Base-by-base conservation (phyloP, 768 basidiomycete genomes). In the Lactarius sp. region DNA sequence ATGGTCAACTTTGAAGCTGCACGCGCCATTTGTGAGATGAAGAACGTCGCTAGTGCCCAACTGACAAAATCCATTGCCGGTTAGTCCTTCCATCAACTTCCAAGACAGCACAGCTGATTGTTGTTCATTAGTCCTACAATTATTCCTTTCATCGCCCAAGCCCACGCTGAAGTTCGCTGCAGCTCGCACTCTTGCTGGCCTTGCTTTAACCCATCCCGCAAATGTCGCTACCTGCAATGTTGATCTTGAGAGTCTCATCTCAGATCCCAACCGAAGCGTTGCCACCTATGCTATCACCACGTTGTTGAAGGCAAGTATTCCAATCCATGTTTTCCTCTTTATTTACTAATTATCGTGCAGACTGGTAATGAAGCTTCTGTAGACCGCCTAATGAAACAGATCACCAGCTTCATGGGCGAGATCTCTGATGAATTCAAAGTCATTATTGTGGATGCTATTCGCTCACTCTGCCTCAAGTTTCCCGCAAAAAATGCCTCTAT, bases 361-460 rank as follows among this genome's bases (percentile, higher is more conserved):
- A 99, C 97, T 37, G 97, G 97, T 27, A 98, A 98, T 75, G 97
- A 99, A 75, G 94, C 94, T 7, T 98, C 95, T 1, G 97, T 99
- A 42, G 97, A 99, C 76, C 87, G 97, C 56, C 83, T 99, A 67
- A 98, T 99, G 87, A 98, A 98, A 75, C 96, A 98, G 76, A 99
- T 99, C 68, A 91, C 94, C 34, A 90, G 94, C 46, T 99, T 99
- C 80, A 97, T 99, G 95, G 84, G 88, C 61, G 97, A 99, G 75
- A 98, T 99, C 76, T 96, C 93, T 68, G 97, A 99, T 75, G 97
- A 99, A 77, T 99, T 99, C 85, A 98, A 98, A 80, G 95, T 98
- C 73, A 97, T 99, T 77, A 97, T 99, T 54, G 97, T 99, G 60
- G 94, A 98, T 65, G 97, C 97, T 62, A 94, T 99, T 73, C 92